These are phyloP conservation scores for Gelatoporia subvermispora DNA, from an alignment of 768 basidiomycete genomes.

Conservation along the genomic window DNA sequence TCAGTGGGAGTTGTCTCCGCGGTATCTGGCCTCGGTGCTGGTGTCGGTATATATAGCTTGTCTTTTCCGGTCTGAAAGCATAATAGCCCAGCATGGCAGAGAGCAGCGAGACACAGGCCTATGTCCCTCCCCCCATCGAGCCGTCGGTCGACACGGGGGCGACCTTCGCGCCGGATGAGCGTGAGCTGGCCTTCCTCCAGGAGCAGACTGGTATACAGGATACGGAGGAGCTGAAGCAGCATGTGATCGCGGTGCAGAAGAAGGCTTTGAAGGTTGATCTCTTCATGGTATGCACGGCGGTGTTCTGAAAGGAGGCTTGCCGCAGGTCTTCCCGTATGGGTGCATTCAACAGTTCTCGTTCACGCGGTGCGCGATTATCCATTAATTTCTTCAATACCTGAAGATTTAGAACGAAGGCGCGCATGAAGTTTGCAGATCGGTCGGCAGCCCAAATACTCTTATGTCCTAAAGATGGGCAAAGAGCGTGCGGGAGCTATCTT, in stretches of 20 bases:
- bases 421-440: conserved; percentile 20
- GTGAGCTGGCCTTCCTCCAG: conserved; percentile 19
- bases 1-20: too few relatives aligned
- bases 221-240: conserved; percentile 18
- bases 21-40: too few relatives aligned
- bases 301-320: too few relatives aligned
- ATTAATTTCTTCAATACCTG: not conserved
- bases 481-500: conserved; percentile 31
- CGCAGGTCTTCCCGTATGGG: conserved; percentile 26
- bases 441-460: conserved; percentile 19
- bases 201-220: conserved; percentile 19
- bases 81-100: too few relatives aligned
- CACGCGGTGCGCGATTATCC: conserved; percentile 11
- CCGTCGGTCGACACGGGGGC: too few relatives aligned
- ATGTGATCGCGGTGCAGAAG: conserved; percentile 18
- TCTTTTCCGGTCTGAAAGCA: too few relatives aligned
- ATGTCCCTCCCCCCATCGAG: too few relatives aligned
- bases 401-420: not conserved
- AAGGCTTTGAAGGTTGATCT: conserved; percentile 15
- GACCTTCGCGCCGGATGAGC: conserved; percentile 1
- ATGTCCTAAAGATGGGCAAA: conserved; percentile 29
- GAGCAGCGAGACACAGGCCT: too few relatives aligned
- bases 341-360: conserved; percentile 26
- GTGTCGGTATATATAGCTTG: too few relatives aligned
- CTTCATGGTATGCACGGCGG: too few relatives aligned